These are phyloP conservation scores for Hansenula sp. DNA, from an alignment of 1,139 yeast species.

Conservation along the genomic window DNA sequence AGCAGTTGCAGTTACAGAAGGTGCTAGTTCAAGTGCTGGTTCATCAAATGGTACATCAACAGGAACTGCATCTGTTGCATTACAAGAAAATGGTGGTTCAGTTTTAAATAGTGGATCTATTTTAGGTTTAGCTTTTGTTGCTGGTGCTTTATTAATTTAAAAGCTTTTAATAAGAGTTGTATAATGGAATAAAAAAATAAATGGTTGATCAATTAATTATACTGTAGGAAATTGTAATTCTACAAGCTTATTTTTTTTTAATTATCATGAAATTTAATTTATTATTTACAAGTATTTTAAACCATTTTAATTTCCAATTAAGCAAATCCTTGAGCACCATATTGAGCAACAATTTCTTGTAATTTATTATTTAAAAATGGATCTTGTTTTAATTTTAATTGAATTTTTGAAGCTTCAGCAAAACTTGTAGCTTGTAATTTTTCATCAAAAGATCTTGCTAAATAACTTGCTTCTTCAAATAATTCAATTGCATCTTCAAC, in stretches of 20 bases:
- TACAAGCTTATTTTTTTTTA: too few relatives aligned
- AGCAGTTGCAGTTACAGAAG: not conserved
- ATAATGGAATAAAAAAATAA: too few relatives aligned
- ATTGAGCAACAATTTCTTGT: constrained; percentile 34
- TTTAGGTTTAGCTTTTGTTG: constrained; percentile 1
- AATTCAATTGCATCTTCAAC: constrained; percentile 76
- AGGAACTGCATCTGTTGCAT: constrained; percentile 9
- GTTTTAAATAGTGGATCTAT: not conserved
- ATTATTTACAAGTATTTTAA: too few relatives aligned
- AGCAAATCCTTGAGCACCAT: constrained; percentile 19
- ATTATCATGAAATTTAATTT: too few relatives aligned
- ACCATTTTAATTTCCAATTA: too few relatives aligned
- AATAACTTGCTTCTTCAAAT: constrained; percentile 77
- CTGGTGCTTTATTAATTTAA: constrained; percentile 4
- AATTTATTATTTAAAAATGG: constrained; percentile 48
- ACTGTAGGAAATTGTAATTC: too few relatives aligned
- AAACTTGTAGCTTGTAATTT: constrained; percentile 88
- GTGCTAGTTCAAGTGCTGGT: not conserved
- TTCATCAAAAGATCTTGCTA: constrained; percentile 83
- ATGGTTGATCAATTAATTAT: too few relatives aligned
- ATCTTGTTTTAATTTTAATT: constrained; percentile 64
- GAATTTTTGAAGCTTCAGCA: constrained; percentile 88
- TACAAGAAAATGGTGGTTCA: constrained; percentile 1
- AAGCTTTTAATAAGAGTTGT: too few relatives aligned
- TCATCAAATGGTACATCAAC: constrained; percentile 2